Percentiles rank a stretch among this genome's conserved stretches.
Evolutionary conservation across 2,329 filamentous ascomycete genomes (phyloP).

Genomic region (Aspergillus melleus): DNA sequence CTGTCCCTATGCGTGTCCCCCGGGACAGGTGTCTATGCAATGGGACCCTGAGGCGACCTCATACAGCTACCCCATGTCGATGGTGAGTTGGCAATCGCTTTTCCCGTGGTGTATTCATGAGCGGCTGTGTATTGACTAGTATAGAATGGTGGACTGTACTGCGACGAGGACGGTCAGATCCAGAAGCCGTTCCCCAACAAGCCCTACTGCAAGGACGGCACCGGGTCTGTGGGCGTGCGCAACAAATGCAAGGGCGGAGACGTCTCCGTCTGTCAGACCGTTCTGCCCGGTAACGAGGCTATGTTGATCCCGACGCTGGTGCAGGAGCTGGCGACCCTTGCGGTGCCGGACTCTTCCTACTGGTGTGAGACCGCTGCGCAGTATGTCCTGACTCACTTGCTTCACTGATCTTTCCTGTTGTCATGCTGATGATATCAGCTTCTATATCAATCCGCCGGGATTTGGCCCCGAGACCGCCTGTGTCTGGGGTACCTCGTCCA

Average conservation of each 20-base stretch:
- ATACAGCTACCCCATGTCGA: constrained; percentile 69
- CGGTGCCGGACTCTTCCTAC: constrained; percentile 69
- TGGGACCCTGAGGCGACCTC: constrained; percentile 69
- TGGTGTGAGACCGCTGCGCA: constrained; percentile 74
- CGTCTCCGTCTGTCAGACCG: constrained; percentile 76
- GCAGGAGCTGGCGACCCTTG: constrained; percentile 56
- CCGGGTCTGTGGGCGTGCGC: constrained; percentile 62
- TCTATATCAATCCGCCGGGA: constrained; percentile 77
- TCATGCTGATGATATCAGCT: constrained; percentile 48
- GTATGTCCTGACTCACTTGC: constrained; percentile 50
- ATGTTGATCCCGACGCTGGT: constrained; percentile 81
- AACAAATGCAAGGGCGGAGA: constrained; percentile 61
- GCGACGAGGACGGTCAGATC: constrained; percentile 64
- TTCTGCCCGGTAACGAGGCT: constrained; percentile 74
- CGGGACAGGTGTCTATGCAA: constrained; percentile 75
- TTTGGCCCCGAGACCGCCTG: constrained; percentile 61
- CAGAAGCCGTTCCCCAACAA: constrained; percentile 68
- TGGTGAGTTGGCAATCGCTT: constrained; percentile 53
- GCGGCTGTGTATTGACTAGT: constrained; percentile 12
- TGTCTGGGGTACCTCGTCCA: constrained; percentile 65
- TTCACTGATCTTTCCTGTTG: neutral
- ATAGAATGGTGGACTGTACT: constrained; percentile 73
- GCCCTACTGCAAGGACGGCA: constrained; percentile 70
- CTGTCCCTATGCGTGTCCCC: constrained; percentile 74
- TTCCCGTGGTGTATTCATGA: no score